These are phyloP conservation scores for Quercus engelmannii DNA, from an alignment of 306 rosid species.

Conservation along the genomic window DNA sequence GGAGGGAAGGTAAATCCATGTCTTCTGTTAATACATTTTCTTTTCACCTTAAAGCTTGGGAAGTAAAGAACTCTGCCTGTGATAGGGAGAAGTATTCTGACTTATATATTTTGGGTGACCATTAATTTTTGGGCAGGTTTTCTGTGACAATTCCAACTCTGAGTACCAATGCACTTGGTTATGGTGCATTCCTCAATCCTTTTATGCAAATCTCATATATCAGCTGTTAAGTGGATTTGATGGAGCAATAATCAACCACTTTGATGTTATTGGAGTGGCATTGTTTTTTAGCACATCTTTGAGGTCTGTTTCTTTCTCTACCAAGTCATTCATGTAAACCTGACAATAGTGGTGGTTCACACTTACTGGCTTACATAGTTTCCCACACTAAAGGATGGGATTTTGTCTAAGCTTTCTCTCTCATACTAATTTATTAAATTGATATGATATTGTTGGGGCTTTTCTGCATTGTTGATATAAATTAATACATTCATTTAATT, in stretches of 20 bases:
- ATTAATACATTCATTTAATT: neutral
- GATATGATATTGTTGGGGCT: neutral
- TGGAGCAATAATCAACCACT: constrained; percentile 69
- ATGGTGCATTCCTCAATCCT: constrained; percentile 89
- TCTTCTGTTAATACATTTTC: constrained; percentile 4
- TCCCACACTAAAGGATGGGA: neutral
- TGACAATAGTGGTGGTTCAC: neutral
- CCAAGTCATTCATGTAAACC: neutral
- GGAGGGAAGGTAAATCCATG: constrained; percentile 64
- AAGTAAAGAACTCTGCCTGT: neutral
- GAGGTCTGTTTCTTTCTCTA: constrained; percentile 46
- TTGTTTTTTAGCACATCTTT: constrained; percentile 77
- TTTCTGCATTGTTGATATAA: neutral
- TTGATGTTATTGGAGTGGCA: constrained; percentile 88
- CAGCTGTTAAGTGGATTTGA: constrained; percentile 92
- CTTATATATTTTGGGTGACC: neutral
- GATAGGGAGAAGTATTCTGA: constrained; percentile 14
- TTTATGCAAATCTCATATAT: constrained; percentile 88
- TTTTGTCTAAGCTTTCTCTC: neutral
- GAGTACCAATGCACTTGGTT: constrained; percentile 85
- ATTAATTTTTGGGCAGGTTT: constrained; percentile 51
- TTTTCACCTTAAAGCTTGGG: neutral
- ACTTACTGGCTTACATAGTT: neutral
- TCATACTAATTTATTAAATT: neutral
- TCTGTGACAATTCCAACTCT: constrained; percentile 83